Evolutionary conservation across 208 protist species (phyloP).

Genomic region (Vickermania ingenoplastis): DNA sequence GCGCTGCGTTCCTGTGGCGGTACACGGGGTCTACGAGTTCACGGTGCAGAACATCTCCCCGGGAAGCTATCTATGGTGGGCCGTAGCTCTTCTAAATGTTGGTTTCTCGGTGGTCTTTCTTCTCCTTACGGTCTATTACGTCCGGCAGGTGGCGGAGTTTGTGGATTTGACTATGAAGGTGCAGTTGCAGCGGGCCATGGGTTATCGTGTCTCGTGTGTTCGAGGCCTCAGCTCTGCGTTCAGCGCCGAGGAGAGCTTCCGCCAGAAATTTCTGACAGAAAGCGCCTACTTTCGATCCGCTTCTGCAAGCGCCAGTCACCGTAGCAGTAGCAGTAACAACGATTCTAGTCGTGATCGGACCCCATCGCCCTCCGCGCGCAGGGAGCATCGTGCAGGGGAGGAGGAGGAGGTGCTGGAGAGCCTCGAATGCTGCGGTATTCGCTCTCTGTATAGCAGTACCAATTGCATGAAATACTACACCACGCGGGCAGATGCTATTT

Average conservation of each 20-base stretch:
- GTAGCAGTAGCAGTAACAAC: neutral
- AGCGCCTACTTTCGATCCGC: slow-evolving; percentile 36
- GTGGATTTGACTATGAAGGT: slow-evolving; percentile 40
- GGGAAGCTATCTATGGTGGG: slow-evolving; percentile 37
- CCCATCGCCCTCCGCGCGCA: neutral
- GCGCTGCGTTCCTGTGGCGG: slow-evolving; percentile 38
- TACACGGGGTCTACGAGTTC: slow-evolving; percentile 74
- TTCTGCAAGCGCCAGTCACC: neutral
- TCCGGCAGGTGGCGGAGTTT: slow-evolving; percentile 36
- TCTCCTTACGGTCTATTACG: slow-evolving; percentile 30
- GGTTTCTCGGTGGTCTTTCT: slow-evolving; percentile 49
- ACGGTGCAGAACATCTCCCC: slow-evolving; percentile 65
- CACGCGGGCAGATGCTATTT: slow-evolving; percentile 30
- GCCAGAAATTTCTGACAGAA: slow-evolving; percentile 24
- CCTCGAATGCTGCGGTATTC: slow-evolving; percentile 34
- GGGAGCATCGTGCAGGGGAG: slow-evolving; percentile 2
- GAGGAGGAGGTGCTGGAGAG: slow-evolving; percentile 4
- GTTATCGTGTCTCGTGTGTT: slow-evolving; percentile 72
- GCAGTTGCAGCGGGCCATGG: slow-evolving; percentile 55
- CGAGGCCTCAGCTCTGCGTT: slow-evolving; percentile 25
- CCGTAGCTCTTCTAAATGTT: slow-evolving; percentile 51
- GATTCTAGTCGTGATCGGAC: neutral
- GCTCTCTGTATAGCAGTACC: slow-evolving; percentile 55
- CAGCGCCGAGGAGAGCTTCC: slow-evolving; percentile 22
- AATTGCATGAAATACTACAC: slow-evolving; percentile 37